Percentiles rank a stretch among this genome's conserved stretches.
Evolutionary conservation across 352 stramenopile genomes (phyloP).

Genomic region (Phytophthora fragariaefolia): DNA sequence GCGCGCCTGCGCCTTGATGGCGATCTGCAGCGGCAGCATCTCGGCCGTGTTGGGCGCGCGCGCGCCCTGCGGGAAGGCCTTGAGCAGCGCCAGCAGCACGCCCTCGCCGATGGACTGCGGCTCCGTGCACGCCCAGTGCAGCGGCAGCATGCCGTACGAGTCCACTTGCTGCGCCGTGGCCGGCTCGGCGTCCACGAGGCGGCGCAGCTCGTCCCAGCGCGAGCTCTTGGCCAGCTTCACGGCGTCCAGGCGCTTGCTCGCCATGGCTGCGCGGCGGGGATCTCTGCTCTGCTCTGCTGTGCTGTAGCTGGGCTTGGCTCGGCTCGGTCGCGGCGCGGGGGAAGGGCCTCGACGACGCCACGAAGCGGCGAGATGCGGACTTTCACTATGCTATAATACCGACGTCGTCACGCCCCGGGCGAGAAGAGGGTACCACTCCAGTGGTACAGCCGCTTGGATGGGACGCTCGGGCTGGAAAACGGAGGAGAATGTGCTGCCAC

Average conservation of each 20-base stretch:
- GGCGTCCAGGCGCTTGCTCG: slow-evolving; percentile 75
- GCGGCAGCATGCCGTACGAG: slow-evolving; percentile 88
- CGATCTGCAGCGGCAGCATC: slow-evolving; percentile 89
- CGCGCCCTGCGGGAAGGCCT: slow-evolving; percentile 76
- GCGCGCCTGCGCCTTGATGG: slow-evolving; percentile 86
- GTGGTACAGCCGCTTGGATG: no score
- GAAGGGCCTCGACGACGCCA: slow-evolving; percentile 22
- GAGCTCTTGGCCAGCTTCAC: slow-evolving; percentile 87
- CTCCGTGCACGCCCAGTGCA: slow-evolving; percentile 90
- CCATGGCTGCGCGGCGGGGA: slow-evolving; percentile 24
- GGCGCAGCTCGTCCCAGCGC: slow-evolving; percentile 79
- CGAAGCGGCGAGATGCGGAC: slow-evolving; percentile 22
- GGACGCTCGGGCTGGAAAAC: no score
- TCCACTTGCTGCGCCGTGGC: slow-evolving; percentile 75
- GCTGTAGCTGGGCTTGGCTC: no score
- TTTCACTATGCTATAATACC: no score
- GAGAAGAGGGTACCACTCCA: no score
- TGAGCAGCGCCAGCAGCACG: slow-evolving; percentile 80
- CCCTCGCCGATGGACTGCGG: slow-evolving; percentile 74
- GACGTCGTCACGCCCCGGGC: no score
- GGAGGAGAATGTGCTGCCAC: no score
- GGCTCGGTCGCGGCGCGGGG: no score
- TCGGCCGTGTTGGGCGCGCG: slow-evolving; percentile 78
- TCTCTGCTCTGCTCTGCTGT: no score
- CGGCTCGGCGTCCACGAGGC: slow-evolving; percentile 78